Conservation (phyloP, 2,329 filamentous ascomycete species). For the Arthrobotrys entomopaga region DNA sequence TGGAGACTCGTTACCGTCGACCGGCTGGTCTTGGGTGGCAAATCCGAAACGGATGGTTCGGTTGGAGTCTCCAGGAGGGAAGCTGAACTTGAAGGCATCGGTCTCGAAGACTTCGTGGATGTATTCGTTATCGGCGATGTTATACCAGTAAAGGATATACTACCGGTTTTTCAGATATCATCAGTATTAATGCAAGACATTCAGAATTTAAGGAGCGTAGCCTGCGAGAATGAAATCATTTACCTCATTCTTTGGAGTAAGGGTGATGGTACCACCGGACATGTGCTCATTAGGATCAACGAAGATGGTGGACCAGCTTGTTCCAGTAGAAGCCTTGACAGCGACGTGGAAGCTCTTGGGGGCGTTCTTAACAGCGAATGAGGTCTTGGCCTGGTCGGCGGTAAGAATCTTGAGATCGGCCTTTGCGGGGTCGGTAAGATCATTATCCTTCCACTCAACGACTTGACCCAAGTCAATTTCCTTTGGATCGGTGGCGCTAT, state of each 20-base stretch:
- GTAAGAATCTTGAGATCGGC: conserved; percentile 10
- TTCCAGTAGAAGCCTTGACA: conserved; percentile 21
- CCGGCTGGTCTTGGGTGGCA: conserved; percentile 15
- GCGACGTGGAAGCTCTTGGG: conserved; percentile 16
- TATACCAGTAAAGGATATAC: conserved; percentile 25
- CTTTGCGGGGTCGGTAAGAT: conserved; percentile 7
- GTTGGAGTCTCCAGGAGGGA: conserved; percentile 20
- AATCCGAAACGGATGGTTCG: conserved; percentile 22
- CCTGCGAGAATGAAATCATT: not conserved
- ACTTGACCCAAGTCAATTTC: conserved; percentile 18
- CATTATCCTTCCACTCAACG: conserved; percentile 20
- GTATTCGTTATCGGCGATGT: conserved; percentile 20
- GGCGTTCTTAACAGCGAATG: conserved; percentile 28
- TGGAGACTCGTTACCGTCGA: no score
- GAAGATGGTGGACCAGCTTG: conserved; percentile 13
- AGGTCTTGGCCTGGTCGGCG: conserved; percentile 2
- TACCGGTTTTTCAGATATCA: not conserved
- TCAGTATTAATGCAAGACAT: no score
- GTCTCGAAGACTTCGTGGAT: conserved; percentile 16
- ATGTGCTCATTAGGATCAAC: conserved; percentile 23
- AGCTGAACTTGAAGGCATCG: conserved; percentile 19
- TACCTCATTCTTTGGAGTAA: conserved; percentile 32
- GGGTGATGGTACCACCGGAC: conserved; percentile 9
- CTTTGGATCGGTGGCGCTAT: conserved; percentile 12
- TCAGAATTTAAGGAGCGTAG: no score